Conservation (phyloP, 2,329 filamentous ascomycete genomes). For the Diaporthe aspalathi region DNA sequence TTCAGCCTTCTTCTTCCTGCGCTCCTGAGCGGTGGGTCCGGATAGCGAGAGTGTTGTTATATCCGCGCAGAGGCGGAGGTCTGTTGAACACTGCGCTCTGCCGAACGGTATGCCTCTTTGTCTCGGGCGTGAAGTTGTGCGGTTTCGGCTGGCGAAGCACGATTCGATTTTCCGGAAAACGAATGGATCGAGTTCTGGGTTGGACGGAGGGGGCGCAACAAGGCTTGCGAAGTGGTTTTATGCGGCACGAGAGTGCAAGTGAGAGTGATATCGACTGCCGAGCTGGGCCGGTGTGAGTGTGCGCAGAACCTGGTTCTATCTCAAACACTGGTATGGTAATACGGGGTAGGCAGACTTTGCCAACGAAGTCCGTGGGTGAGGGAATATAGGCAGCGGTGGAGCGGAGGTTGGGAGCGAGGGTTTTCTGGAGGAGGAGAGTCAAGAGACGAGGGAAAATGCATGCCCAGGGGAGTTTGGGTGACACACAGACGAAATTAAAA, state of each 20-base stretch:
- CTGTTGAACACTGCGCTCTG: too few species aligned
- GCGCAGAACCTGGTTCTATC: constrained; percentile 33
- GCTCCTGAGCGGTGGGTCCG: constrained; percentile 18
- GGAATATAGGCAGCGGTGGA: constrained; percentile 36
- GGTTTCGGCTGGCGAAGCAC: constrained; percentile 34
- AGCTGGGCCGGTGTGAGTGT: constrained; percentile 42
- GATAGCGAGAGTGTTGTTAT: constrained; percentile 13
- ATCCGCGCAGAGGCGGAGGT: too few species aligned
- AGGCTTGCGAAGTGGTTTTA: constrained; percentile 29
- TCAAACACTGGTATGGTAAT: constrained; percentile 40
- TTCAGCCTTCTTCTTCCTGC: neutral
- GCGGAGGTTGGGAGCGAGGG: constrained; percentile 39
- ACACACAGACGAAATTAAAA: constrained; percentile 38
- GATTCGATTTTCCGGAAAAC: constrained; percentile 39
- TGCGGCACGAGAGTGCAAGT: constrained; percentile 39
- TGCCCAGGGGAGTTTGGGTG: constrained; percentile 27
- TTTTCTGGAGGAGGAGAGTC: constrained; percentile 32
- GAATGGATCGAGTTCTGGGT: constrained; percentile 35
- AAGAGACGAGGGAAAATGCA: constrained; percentile 38
- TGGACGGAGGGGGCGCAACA: constrained; percentile 21
- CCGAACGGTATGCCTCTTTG: constrained; percentile 28
- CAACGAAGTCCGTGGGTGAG: constrained; percentile 62
- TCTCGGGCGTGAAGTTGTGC: constrained; percentile 1
- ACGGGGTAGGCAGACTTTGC: constrained; percentile 60
- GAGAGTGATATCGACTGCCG: constrained; percentile 43